phyloP scores from a whole-genome alignment of 2,329 filamentous ascomycete genomes.

The Xylariaceae sp. region DNA sequence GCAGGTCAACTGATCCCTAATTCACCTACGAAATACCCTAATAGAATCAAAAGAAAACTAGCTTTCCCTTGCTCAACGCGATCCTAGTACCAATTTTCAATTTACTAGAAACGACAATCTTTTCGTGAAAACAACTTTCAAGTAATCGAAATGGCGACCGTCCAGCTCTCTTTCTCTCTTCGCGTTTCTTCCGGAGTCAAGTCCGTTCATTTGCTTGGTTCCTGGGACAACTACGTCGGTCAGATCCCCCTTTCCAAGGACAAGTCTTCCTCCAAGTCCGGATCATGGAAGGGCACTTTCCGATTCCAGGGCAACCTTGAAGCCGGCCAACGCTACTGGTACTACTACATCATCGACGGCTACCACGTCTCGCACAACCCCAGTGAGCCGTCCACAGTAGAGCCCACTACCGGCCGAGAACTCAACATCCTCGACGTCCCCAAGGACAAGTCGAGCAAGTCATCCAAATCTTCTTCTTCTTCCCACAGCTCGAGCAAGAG shows the following conservation, averaged over 20 bases:
- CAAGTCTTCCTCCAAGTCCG: constrained; percentile 74
- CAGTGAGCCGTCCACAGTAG: constrained; percentile 79
- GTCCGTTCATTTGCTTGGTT: constrained; percentile 94
- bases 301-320: constrained; percentile 89
- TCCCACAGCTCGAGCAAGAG: constrained; percentile 45
- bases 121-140: constrained; percentile 37
- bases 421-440: constrained; percentile 97
- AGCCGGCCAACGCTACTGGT: constrained; percentile 95
- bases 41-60: constrained; percentile 47
- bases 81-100: constrained; percentile 35
- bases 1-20: constrained; percentile 48
- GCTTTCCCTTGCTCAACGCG: constrained; percentile 54
- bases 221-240: constrained; percentile 95
- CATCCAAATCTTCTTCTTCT: constrained; percentile 47
- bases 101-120: constrained; percentile 36
- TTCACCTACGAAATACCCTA: constrained; percentile 31
- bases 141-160: constrained; percentile 69
- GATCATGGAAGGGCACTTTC: constrained; percentile 94
- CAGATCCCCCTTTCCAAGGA: constrained; percentile 95
- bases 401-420: constrained; percentile 94
- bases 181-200: constrained; percentile 95
- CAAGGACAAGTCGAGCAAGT: constrained; percentile 40
- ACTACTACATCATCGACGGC: constrained; percentile 99
- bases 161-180: constrained; percentile 93
- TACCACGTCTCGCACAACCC: constrained; percentile 98